A percentile compares a stretch with the other conserved stretches of the same genome.
These are phyloP conservation scores for Arctium lappa DNA, from an alignment of 129 eudicot genomes.

Conservation along the genomic window DNA sequence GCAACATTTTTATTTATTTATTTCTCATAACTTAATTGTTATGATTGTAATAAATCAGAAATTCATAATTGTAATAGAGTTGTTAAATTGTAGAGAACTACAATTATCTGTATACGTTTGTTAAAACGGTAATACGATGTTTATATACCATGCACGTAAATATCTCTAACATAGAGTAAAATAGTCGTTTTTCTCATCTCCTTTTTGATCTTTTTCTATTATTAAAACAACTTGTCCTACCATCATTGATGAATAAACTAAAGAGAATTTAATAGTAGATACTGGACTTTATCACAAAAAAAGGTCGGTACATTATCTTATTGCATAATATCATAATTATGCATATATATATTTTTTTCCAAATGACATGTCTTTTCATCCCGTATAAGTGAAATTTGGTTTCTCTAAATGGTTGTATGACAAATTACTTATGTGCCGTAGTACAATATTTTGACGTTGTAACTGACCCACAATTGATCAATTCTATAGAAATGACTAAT, in stretches of 20 bases:
- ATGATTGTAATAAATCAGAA: no score
- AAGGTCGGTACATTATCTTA: not conserved
- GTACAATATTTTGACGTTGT: not conserved
- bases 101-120: not conserved
- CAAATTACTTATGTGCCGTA: not conserved
- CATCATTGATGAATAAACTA: not conserved
- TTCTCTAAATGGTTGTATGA: not conserved
- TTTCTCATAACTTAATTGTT: not conserved
- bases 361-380: not conserved
- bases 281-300: not conserved
- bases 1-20: not conserved
- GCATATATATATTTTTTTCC: not conserved
- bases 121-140: no score
- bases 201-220: not conserved
- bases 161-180: not conserved
- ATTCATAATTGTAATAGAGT: not conserved
- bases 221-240: not conserved
- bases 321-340: not conserved
- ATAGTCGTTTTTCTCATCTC: not conserved
- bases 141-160: not conserved
- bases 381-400: not conserved
- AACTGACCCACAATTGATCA: not conserved
- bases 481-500: not conserved
- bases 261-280: not conserved
- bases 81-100: no score